Percentiles rank a stretch among this genome's conserved stretches.
Evolutionary conservation across 805 yeast genomes (phyloP).

Genomic region (Kregervanrija delftensis): DNA sequence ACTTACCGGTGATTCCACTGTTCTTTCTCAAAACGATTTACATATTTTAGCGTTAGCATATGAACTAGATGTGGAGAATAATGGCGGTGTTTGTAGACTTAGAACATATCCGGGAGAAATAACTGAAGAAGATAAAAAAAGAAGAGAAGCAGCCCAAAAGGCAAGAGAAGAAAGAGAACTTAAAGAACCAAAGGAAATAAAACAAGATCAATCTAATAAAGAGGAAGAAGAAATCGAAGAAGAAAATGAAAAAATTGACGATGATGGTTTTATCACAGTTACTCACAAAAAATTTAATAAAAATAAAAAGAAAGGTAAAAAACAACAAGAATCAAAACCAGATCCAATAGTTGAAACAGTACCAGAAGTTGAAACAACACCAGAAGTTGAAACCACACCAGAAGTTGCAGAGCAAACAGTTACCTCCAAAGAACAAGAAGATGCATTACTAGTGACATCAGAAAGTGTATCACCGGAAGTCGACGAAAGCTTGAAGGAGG

Average conservation of each 20-base stretch:
- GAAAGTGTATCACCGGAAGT: constrained; percentile 1
- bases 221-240: constrained; percentile 16
- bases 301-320: constrained; percentile 2
- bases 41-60: constrained; percentile 88
- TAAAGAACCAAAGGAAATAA: constrained; percentile 4
- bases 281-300: constrained; percentile 6
- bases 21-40: constrained; percentile 83
- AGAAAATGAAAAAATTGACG: constrained; percentile 7
- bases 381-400: constrained; percentile 5
- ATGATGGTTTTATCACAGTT: constrained; percentile 14
- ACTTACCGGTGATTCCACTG: constrained; percentile 86
- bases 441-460: background rate
- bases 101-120: constrained; percentile 60
- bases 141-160: constrained; percentile 19
- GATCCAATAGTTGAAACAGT: background rate
- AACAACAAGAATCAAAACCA: background rate
- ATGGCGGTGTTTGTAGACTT: constrained; percentile 63
- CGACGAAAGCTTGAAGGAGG: constrained; percentile 22
- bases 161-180: constrained; percentile 7
- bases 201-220: constrained; percentile 1
- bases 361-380: background rate
- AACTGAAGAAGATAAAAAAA: constrained; percentile 31
- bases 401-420: constrained; percentile 9
- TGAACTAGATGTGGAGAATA: constrained; percentile 71
- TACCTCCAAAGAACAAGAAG: constrained; percentile 7